Evolutionary conservation across 2,329 filamentous ascomycete genomes (phyloP).

Genomic region (Alternaria tenuissima): DNA sequence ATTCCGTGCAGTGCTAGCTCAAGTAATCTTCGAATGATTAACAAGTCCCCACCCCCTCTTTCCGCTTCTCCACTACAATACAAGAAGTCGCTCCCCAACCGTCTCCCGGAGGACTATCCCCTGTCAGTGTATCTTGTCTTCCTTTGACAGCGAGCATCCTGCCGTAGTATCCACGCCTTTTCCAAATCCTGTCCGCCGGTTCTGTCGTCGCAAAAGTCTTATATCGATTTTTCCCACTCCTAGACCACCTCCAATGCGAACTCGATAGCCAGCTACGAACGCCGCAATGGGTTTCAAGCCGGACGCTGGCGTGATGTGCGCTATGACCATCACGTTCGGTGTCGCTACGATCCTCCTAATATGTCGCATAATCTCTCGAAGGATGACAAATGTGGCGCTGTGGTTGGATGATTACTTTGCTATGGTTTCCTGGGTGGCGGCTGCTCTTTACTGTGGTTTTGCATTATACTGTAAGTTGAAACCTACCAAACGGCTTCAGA

Average conservation of each 20-base stretch:
- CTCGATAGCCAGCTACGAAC: not conserved
- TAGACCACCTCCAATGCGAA: not conserved
- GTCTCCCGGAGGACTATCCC: not conserved
- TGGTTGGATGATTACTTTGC: not conserved
- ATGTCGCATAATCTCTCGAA: not conserved
- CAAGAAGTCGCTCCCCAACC: not conserved
- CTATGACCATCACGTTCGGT: not conserved
- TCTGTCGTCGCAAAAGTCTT: not conserved
- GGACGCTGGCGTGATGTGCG: not conserved
- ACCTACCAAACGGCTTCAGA: not conserved
- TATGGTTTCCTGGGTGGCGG: not conserved
- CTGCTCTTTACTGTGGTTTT: not conserved
- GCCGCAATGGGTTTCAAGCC: not conserved
- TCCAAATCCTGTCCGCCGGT: not conserved
- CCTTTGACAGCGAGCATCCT: not conserved
- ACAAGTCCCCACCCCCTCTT: not conserved
- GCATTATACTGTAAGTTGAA: not conserved
- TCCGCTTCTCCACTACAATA: not conserved
- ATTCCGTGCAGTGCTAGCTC: not conserved
- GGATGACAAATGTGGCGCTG: not conserved
- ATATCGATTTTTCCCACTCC: not conserved
- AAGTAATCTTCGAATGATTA: not conserved
- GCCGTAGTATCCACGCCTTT: not conserved
- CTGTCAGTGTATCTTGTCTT: not conserved
- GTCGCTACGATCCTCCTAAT: not conserved